phyloP scores from a whole-genome alignment of 495 filamentous ascomycete genomes.

The Aspergillus olivimuriae region DNA sequence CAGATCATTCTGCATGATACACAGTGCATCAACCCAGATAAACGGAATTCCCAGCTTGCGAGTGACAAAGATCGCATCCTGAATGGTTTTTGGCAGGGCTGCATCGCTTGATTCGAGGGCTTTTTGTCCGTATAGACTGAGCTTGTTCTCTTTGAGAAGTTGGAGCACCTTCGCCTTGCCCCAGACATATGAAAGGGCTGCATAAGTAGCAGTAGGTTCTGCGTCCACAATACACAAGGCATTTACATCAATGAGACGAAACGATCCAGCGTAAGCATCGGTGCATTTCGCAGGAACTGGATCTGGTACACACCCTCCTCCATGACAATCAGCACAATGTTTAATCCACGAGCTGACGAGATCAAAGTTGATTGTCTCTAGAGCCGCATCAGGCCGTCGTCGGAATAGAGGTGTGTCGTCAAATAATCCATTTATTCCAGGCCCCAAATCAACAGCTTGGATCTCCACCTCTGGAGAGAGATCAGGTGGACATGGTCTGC shows the following conservation, averaged over 20 bases:
- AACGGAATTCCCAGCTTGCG: neutral
- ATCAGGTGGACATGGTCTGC: neutral
- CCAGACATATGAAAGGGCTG: neutral
- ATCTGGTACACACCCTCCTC: neutral
- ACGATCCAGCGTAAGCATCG: neutral
- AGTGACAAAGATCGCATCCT: neutral
- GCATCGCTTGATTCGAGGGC: neutral
- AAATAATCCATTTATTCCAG: neutral
- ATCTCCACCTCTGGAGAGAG: neutral
- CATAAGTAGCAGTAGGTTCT: neutral
- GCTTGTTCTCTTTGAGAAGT: neutral
- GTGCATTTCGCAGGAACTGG: neutral
- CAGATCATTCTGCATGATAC: neutral
- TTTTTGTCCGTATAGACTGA: neutral
- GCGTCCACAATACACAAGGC: neutral
- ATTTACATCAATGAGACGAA: neutral
- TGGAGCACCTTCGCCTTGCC: neutral
- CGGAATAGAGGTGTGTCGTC: neutral
- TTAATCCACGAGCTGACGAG: neutral
- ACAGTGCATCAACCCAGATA: neutral
- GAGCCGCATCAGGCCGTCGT: neutral
- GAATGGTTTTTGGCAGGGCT: neutral
- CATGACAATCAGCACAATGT: neutral
- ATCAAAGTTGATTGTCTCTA: neutral
- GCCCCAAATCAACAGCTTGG: neutral